A percentile compares a stretch with the other conserved stretches of the same genome.
phyloP scores from a whole-genome alignment of 2,329 filamentous ascomycete genomes.

The Cercospora berteroae region DNA sequence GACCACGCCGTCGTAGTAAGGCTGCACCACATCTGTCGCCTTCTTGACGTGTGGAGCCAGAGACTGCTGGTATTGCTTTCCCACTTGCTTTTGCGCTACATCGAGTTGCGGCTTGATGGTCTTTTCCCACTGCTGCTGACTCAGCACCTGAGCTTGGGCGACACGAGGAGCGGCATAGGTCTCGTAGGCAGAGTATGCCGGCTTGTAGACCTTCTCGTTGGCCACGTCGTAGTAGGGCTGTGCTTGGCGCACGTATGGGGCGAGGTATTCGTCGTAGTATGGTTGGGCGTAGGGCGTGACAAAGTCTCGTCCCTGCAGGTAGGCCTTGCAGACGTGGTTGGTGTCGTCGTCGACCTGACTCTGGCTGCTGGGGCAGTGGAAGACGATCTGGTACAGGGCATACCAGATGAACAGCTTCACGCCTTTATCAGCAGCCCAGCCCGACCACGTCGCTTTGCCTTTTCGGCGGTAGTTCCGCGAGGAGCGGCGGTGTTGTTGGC shows the following conservation, averaged over 20 bases:
- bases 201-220: conserved; percentile 63
- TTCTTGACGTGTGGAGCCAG: conserved; percentile 73
- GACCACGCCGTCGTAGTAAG: conserved; percentile 69
- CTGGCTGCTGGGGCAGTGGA: conserved; percentile 74
- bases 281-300: conserved; percentile 75
- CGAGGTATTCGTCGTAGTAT: conserved; percentile 81
- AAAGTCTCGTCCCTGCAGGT: conserved; percentile 64
- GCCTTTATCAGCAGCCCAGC: conserved; percentile 32
- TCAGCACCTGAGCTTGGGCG: conserved; percentile 64
- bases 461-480: conserved; percentile 20
- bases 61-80: conserved; percentile 65
- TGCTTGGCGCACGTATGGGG: conserved; percentile 73
- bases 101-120: conserved; percentile 72
- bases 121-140: conserved; percentile 72
- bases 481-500: conserved; percentile 18
- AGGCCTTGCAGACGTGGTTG: conserved; percentile 78
- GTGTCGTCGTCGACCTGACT: conserved; percentile 67
- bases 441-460: conserved; percentile 22
- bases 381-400: conserved; percentile 72
- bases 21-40: conserved; percentile 57
- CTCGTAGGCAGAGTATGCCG: conserved; percentile 60
- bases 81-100: conserved; percentile 60
- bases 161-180: conserved; percentile 74
- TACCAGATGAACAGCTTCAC: conserved; percentile 77
- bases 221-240: conserved; percentile 67